Base-by-base conservation (phyloP, 179 eudicot genomes). In the Nepenthes alata region DNA sequence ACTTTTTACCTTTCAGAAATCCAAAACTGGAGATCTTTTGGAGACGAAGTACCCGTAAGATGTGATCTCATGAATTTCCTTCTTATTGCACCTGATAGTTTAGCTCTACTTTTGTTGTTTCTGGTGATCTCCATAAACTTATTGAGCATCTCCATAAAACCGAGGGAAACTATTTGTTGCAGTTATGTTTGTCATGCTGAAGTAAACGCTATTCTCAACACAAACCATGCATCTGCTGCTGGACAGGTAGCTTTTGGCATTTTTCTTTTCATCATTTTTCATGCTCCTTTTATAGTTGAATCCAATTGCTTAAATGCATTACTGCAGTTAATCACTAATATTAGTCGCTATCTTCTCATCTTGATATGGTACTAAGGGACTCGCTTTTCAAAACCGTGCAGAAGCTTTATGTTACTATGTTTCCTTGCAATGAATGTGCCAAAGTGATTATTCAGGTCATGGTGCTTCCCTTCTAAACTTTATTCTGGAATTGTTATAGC, bases 101-200 rank as follows among this genome's bases (percentile, higher is more conserved):
- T 25, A 25, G 8, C 45, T 62, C 45, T 53, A 10, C 11, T 37
- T 53, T 25, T 13, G 6, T 52, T 53, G 12, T 6, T 53, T n/a
- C 7, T 64, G 8, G 37, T 9, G 0, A 55, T 10, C 16, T 61
- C 11, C 1, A 6, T 6, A 47, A 6, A 13, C 48, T 12, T 3
- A 6, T 38, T 4, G 34, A 8, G 49, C 8, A 11, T 38, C 25
- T 25, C 25, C 1, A 25, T 25, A 25, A 25, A 25, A 25, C 8
- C 11, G 38, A 2, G 38, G 3, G 11, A 8, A 25, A 55, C 11
- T 11, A 12, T 38, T 37, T 58, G 13, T 75, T 68, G 65, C 71
- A 91, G 97, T 61, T 91, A 91, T 70, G 97, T 91, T 34, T 91
- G 97, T 68, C 97, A 91, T 63, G 97, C 97, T 56, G 97, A 91